These are phyloP conservation scores for Fusarium buxicola DNA, from an alignment of 2,329 filamentous ascomycete genomes.

Conservation along the genomic window DNA sequence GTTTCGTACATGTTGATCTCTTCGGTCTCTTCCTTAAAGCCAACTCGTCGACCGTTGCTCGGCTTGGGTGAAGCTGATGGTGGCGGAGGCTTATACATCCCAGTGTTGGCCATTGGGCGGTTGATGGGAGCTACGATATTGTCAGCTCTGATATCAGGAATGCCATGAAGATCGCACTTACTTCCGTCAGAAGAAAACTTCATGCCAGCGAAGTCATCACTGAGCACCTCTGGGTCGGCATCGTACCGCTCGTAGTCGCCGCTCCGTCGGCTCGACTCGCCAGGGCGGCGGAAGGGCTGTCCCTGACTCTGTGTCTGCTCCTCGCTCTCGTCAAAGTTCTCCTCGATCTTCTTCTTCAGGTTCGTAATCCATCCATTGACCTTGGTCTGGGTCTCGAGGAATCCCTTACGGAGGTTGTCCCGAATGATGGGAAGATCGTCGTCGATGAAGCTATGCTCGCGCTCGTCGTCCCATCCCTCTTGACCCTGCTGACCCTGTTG, in stretches of 20 bases:
- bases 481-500: constrained; percentile 43
- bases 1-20: constrained; percentile 83
- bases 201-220: constrained; percentile 86
- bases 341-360: constrained; percentile 93
- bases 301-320: constrained; percentile 50
- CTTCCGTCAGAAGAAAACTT: constrained; percentile 72
- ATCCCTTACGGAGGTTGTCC: constrained; percentile 94
- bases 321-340: constrained; percentile 81
- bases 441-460: constrained; percentile 92
- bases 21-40: constrained; percentile 74
- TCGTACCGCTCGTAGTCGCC: constrained; percentile 94
- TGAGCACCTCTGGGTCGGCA: constrained; percentile 89
- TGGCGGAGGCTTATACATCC: constrained; percentile 79
- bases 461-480: constrained; percentile 64
- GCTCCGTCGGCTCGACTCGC: constrained; percentile 76
- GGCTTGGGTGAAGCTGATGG: constrained; percentile 64
- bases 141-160: constrained; percentile 29
- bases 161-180: constrained; percentile 53
- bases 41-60: constrained; percentile 63
- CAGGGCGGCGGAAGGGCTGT: constrained; percentile 61
- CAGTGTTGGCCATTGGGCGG: constrained; percentile 78
- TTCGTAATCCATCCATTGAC: constrained; percentile 94
- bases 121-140: constrained; percentile 52
- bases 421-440: constrained; percentile 94
- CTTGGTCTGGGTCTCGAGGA: constrained; percentile 91